A percentile compares a stretch with the other conserved stretches of the same genome.
phyloP scores from a whole-genome alignment of 2,329 filamentous ascomycete genomes.

The Juglanconis juglandina region DNA sequence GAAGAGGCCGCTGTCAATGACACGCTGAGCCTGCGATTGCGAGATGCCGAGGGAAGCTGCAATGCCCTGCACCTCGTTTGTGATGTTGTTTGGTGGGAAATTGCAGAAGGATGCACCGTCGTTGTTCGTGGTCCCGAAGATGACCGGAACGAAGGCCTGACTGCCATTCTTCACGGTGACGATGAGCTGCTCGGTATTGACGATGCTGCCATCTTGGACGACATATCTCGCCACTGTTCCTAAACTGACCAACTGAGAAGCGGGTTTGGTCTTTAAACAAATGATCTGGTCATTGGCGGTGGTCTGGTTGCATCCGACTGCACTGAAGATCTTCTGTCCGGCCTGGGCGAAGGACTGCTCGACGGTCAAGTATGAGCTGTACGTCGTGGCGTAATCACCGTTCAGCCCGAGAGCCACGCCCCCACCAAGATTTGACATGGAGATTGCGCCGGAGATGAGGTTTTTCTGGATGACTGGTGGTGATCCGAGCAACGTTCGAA shows the following conservation, averaged over 20 bases:
- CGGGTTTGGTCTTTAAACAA: slow-evolving; percentile 41
- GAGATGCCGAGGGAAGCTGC: slow-evolving; percentile 44
- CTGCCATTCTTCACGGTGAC: slow-evolving; percentile 39
- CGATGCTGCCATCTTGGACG: slow-evolving; percentile 50
- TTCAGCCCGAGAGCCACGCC: slow-evolving; percentile 43
- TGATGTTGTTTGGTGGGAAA: slow-evolving; percentile 41
- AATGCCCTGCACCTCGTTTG: slow-evolving; percentile 39
- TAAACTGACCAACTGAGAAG: slow-evolving; percentile 34
- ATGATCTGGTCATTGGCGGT: slow-evolving; percentile 39
- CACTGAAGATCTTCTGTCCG: slow-evolving; percentile 45
- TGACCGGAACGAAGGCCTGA: slow-evolving; percentile 47
- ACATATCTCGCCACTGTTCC: slow-evolving; percentile 46
- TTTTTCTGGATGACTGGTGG: slow-evolving; percentile 44
- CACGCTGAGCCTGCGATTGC: slow-evolving; percentile 35
- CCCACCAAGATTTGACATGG: slow-evolving; percentile 51
- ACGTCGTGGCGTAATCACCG: slow-evolving; percentile 50
- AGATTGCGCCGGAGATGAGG: slow-evolving; percentile 37
- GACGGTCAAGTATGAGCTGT: slow-evolving; percentile 51
- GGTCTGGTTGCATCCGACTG: slow-evolving; percentile 44
- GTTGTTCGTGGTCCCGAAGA: slow-evolving; percentile 46
- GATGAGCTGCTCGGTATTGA: slow-evolving; percentile 45
- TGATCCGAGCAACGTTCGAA: slow-evolving; percentile 46
- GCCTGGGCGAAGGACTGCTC: slow-evolving; percentile 44
- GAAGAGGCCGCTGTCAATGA: slow-evolving; percentile 45
- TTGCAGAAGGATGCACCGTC: slow-evolving; percentile 50